Evolutionary conservation across 2,329 filamentous ascomycete genomes (phyloP), one percentile per base, ranked within the genome.

Genomic region (Trichoderma sp.): DNA sequence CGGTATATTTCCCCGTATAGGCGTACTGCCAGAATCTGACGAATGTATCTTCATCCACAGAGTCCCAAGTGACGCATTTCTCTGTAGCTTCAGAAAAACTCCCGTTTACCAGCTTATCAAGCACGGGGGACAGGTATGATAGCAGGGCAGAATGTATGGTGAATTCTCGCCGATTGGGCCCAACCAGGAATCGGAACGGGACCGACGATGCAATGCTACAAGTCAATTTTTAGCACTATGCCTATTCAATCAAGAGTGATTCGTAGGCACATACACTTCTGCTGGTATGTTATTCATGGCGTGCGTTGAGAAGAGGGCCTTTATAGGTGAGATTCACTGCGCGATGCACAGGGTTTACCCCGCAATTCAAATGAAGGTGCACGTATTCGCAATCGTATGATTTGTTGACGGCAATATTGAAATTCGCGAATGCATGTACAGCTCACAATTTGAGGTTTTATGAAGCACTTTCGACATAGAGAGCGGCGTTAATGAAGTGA

Each of bases 81-180:
- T 72, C 61, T 8, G 57, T 5, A 5, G 60, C 49, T 47, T 72
- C 71, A 27, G 66, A 37, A 31, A 72, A 70, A 6, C 29, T 49
- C 19, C 71, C 64, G 21, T 72, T 65, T 43, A 71, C 70, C 11
- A 72, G 24, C 27, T 35, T 60, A 31, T 70, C 33, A 21, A 71
- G 47, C 0, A 66, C 64, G 58, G 60, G 53, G 13, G 71, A 72
- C 53, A 70, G 70, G 33, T 59, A 63, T 21, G 70, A 57, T 33
- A 71, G 14, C 35, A 71, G 70, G 43, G 64, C 65, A 64, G 70
- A 59, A 59, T 72, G 70, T 27, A 72, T 69, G 13, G 60, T 70
- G 49, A 71, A 72, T 24, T 70, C 47, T 40, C 57, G 21, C 37
- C 70, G 60, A 31, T 71, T 47, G 14, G 65, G 57, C 16, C 71